Base-by-base conservation (phyloP, 2,329 filamentous ascomycete genomes). In the Mariannaea elegans region DNA sequence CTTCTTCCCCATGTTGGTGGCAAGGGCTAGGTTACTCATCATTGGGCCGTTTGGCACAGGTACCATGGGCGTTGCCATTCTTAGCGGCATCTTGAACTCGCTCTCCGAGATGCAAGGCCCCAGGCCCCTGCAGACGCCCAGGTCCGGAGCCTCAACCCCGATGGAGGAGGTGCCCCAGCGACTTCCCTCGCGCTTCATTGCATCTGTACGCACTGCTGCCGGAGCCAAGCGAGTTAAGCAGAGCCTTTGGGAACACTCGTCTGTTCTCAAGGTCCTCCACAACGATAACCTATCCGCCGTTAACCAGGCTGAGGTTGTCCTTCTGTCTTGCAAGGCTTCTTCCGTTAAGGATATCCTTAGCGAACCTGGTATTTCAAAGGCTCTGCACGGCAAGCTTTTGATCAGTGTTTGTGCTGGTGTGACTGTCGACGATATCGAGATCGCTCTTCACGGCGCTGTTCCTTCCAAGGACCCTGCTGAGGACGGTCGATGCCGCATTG, bases 21-120 rank as follows among this genome's bases (percentile, higher is more conserved):
- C 34, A 42, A n/a, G 39, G 56, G 38, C 23, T 50, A 46, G 41
- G 32, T 56, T 59, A 38, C 63, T 66, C 50, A 66, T 57, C 38
- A 50, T 58, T 41, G 34, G 51, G 21, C 49, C 45, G 14, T 48
- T 51, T 18, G 41, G 53, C 48, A 51, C 68, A 93, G 90, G 92
- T 65, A 94, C 89, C 52, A 91, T 97, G 87, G 93, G 93, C 59
- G 91, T 92, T 61, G 92, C 92, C 58, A 94, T 97, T 67, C 85
- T 96, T 57, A 88, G 86, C 54, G 93, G 92, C 64, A 90, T 97
- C 72, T 85, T 96, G 67, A 82, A 86, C 61, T 91, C 90, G 10
- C 83, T 95, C 42, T 79, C 80, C 36, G 82, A 78, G 65, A 78
- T 83, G 73, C 80, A 80, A 54, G 79, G 75, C 21, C 78, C 77